These are phyloP conservation scores for Colletotrichum sp. DNA, from an alignment of 2,329 filamentous ascomycete species.

Conservation along the genomic window DNA sequence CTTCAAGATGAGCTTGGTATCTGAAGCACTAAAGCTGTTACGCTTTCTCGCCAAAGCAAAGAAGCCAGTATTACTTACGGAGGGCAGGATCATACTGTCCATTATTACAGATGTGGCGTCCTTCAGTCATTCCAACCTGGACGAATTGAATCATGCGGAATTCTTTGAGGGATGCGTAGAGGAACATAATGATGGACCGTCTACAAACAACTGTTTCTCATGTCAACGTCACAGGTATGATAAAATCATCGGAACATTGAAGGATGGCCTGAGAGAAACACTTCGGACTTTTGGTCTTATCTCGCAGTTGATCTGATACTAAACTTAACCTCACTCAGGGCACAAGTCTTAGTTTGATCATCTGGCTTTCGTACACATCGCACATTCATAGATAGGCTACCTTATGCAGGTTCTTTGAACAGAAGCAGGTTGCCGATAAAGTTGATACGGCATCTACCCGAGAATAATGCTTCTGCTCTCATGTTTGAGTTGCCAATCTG, in stretches of 20 bases:
- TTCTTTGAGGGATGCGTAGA: background rate
- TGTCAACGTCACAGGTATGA: background rate
- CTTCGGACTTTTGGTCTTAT: background rate
- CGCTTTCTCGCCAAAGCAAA: background rate
- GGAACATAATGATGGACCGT: accelerated
- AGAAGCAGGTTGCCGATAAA: background rate
- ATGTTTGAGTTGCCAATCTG: background rate
- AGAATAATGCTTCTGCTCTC: background rate
- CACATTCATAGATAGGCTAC: background rate
- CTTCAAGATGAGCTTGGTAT: no score
- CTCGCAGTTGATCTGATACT: background rate
- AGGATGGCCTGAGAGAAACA: background rate
- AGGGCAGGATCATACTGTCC: background rate
- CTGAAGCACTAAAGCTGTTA: no score
- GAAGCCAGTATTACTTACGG: background rate
- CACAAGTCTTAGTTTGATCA: background rate
- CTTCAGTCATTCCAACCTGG: background rate
- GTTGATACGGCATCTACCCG: background rate
- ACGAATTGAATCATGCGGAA: background rate
- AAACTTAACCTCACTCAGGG: background rate
- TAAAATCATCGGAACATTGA: background rate
- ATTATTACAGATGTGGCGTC: background rate
- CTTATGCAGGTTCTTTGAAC: background rate
- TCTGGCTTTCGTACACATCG: background rate
- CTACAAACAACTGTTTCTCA: background rate